phyloP scores from a whole-genome alignment of 169 alveolate species.

The Theileria equi region DNA sequence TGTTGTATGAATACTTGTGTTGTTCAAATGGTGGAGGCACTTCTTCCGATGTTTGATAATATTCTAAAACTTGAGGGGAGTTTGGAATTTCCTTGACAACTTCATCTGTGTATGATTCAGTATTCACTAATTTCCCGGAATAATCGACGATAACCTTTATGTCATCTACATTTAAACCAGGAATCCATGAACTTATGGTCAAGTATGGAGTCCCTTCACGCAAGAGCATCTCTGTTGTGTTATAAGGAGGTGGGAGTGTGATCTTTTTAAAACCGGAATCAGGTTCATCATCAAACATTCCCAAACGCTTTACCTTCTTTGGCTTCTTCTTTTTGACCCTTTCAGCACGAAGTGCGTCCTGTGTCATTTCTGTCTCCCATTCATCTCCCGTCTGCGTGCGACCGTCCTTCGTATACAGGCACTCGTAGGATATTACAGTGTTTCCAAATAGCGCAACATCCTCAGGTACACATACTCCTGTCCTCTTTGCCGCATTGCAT shows the following conservation, averaged over 20 bases:
- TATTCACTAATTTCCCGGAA: constrained; percentile 1
- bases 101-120: constrained; percentile 17
- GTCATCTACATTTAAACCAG: constrained; percentile 44
- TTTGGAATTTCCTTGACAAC: not conserved
- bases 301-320: not conserved
- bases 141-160: constrained; percentile 42
- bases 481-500: constrained; percentile 31
- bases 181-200: constrained; percentile 42
- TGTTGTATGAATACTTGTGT: constrained; percentile 52
- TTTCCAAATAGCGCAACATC: constrained; percentile 62
- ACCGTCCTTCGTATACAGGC: constrained; percentile 56
- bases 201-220: constrained; percentile 61
- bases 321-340: constrained; percentile 29
- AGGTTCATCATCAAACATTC: not conserved
- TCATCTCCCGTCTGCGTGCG: constrained; percentile 64
- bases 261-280: constrained; percentile 42
- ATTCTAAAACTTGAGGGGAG: constrained; percentile 1
- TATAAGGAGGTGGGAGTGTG: constrained; percentile 50
- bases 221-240: constrained; percentile 57
- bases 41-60: constrained; percentile 39
- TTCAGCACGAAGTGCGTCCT: constrained; percentile 7
- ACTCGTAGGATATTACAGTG: constrained; percentile 43
- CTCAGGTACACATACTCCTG: constrained; percentile 64
- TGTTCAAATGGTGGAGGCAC: constrained; percentile 33
- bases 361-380: constrained; percentile 50